phyloP scores from a whole-genome alignment of 768 basidiomycete species.

The Psilocybe azurescens region DNA sequence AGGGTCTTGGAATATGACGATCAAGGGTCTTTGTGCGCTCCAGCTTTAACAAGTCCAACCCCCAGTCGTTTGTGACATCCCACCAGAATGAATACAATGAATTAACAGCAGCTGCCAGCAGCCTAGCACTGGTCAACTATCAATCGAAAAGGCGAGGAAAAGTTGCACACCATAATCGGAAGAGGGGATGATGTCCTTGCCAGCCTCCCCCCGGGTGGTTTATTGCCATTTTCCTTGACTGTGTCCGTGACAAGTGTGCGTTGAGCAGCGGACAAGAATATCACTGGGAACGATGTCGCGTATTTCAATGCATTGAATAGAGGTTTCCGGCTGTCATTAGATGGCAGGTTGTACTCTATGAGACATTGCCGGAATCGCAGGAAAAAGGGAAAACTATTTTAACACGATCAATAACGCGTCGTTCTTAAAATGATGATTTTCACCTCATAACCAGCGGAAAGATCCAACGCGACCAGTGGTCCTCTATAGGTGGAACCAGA shows the following conservation, averaged over 20 bases:
- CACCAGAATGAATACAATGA: constrained; percentile 98
- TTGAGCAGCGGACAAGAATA: constrained; percentile 92
- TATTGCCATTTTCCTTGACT: constrained; percentile 50
- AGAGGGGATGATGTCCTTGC: constrained; percentile 80
- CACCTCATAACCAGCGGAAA: constrained; percentile 90
- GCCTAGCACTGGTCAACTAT: constrained; percentile 49
- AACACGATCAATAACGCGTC: constrained; percentile 2
- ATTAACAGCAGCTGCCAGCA: constrained; percentile 84
- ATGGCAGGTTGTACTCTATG: constrained; percentile 73
- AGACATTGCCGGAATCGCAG: constrained; percentile 95
- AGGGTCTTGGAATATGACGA: constrained; percentile 8
- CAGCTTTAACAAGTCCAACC: constrained; percentile 72
- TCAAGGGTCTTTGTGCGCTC: constrained; percentile 38
- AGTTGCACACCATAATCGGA: constrained; percentile 77
- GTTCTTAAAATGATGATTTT: constrained; percentile 17
- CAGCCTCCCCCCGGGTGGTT: constrained; percentile 53
- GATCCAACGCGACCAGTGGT: constrained; percentile 75
- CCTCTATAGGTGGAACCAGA: constrained; percentile 61
- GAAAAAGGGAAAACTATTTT: constrained; percentile 77
- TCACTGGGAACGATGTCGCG: constrained; percentile 95
- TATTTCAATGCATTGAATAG: constrained; percentile 96
- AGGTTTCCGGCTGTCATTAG: constrained; percentile 71
- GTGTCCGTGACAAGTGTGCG: constrained; percentile 70
- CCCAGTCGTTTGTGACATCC: constrained; percentile 99
- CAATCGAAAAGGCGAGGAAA: background rate